Percentiles rank a stretch among this genome's conserved stretches.
Evolutionary conservation across 371 early-diverging fungal genomes (phyloP).

Genomic region (Mucor lusitanicus): DNA sequence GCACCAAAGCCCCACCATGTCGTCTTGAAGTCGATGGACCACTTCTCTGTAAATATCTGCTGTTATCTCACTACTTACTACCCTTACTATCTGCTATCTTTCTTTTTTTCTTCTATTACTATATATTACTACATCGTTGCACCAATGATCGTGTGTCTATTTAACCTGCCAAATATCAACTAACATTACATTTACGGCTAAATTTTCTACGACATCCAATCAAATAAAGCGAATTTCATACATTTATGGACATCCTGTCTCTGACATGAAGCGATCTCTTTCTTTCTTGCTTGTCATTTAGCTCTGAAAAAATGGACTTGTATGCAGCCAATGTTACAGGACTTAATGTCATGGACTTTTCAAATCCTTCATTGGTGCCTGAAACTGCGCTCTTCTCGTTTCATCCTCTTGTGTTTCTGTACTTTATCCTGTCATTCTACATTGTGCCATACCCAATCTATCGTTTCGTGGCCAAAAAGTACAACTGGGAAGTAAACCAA

Average conservation of each 20-base stretch:
- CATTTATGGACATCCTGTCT: not conserved
- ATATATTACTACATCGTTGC: not conserved
- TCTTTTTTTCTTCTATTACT: not conserved
- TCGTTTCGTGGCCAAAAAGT: slow-evolving; percentile 55
- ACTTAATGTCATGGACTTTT: slow-evolving; percentile 3
- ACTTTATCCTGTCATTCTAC: slow-evolving; percentile 58
- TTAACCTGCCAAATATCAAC: not conserved
- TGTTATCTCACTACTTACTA: not conserved
- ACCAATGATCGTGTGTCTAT: not conserved
- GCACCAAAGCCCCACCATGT: slow-evolving; percentile 32
- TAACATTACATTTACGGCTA: not conserved
- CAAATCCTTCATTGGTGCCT: not conserved
- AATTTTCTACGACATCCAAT: not conserved
- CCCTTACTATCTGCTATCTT: not conserved
- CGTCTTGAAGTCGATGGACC: not conserved
- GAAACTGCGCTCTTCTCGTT: slow-evolving; percentile 49
- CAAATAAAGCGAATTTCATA: not conserved
- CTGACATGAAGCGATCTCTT: not conserved
- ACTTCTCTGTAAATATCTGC: not conserved
- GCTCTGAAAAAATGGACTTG: not conserved
- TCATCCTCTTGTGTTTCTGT: slow-evolving; percentile 53
- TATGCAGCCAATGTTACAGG: slow-evolving; percentile 3
- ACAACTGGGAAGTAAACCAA: slow-evolving; percentile 65
- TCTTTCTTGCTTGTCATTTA: slow-evolving; percentile 3
- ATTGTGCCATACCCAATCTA: slow-evolving; percentile 61